phyloP scores from a whole-genome alignment of 495 filamentous ascomycete species.

The Xylaria bambusicola region DNA sequence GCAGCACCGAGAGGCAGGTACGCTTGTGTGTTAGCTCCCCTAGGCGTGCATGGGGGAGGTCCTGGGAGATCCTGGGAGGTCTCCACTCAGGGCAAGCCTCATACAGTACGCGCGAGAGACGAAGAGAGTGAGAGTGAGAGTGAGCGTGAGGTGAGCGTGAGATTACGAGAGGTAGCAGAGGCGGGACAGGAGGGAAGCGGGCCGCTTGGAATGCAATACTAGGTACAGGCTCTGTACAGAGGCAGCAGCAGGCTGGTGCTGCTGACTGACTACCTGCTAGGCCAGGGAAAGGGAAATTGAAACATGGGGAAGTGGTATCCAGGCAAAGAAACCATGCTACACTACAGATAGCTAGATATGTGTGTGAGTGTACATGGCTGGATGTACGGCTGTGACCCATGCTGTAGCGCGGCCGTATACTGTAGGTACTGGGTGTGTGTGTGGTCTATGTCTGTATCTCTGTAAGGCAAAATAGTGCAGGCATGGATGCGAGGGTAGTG shows the following conservation, averaged over 20 bases:
- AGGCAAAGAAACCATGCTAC: constrained; percentile 11
- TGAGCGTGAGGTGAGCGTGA: too few species aligned
- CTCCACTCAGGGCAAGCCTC: constrained; percentile 10
- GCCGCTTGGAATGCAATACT: neutral
- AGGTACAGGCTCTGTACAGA: too few species aligned
- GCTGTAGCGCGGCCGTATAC: too few species aligned
- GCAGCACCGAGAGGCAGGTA: constrained; percentile 19
- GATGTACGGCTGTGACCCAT: too few species aligned
- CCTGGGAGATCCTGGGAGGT: too few species aligned
- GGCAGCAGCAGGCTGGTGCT: too few species aligned
- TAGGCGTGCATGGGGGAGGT: constrained; percentile 9
- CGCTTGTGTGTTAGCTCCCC: constrained; percentile 4
- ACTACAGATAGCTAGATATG: too few species aligned
- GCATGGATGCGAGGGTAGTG: neutral
- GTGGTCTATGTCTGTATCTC: too few species aligned
- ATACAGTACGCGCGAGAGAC: too few species aligned
- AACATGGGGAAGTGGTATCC: constrained; percentile 17
- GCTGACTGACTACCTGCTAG: neutral
- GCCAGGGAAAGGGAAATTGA: too few species aligned
- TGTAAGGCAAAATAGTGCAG: neutral
- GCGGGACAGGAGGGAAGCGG: neutral
- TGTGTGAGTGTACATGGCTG: constrained; percentile 7
- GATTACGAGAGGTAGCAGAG: neutral
- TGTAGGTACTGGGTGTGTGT: neutral
- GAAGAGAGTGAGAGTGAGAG: too few species aligned